phyloP scores from a whole-genome alignment of 768 basidiomycete genomes.

The Flagelloscypha sp. region DNA sequence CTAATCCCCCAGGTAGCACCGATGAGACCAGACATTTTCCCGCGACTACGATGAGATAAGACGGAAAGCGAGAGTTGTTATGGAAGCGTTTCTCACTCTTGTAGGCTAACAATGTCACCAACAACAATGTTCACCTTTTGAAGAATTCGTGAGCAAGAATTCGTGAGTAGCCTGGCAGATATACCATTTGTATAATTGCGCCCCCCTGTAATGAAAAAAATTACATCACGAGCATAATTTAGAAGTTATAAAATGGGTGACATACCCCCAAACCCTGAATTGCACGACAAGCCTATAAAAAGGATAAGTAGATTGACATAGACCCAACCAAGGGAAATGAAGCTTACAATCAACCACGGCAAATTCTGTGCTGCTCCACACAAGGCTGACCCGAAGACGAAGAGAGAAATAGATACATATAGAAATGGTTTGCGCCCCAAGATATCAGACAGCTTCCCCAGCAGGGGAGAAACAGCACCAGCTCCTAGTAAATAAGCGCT shows the following conservation, averaged over 20 bases:
- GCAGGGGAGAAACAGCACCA: conserved; percentile 59
- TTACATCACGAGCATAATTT: too few species aligned
- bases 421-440: conserved; percentile 65
- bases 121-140: conserved; percentile 73
- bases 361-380: conserved; percentile 77
- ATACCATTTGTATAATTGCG: too few species aligned
- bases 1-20: conserved; percentile 79
- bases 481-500: conserved; percentile 72
- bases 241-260: too few species aligned
- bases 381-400: conserved; percentile 74
- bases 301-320: too few species aligned
- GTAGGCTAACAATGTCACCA: conserved; percentile 74
- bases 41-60: conserved; percentile 40
- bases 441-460: conserved; percentile 70
- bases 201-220: too few species aligned
- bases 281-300: too few species aligned
- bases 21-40: conserved; percentile 66
- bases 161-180: too few species aligned
- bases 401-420: conserved; percentile 54
- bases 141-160: too few species aligned
- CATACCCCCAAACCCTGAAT: conserved; percentile 81
- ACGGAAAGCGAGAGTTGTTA: conserved; percentile 1
- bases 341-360: conserved; percentile 66
- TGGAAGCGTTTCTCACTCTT: conserved; percentile 43
- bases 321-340: too few species aligned